phyloP scores from a whole-genome alignment of 1,284 basidiomycete genomes.

The Moesziomyces globuligerus region DNA sequence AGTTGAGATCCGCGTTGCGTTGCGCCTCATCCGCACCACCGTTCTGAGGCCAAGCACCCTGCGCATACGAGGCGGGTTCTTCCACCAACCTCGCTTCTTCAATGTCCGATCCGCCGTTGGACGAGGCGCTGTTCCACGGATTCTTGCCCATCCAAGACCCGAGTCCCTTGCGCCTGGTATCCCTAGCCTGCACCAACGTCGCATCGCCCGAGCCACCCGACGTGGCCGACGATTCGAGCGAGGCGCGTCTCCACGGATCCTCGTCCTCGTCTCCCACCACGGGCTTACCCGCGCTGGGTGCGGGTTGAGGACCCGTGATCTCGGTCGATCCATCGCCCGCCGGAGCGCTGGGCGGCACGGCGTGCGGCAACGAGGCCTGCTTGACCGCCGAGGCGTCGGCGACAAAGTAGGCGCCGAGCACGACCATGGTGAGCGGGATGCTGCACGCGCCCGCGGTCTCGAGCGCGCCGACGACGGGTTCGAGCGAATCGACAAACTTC shows the following conservation, averaged over 20 bases:
- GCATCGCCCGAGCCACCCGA: slow-evolving; percentile 38
- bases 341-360: slow-evolving; percentile 33
- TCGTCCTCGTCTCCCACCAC: slow-evolving; percentile 10
- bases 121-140: slow-evolving; percentile 46
- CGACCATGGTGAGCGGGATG: slow-evolving; percentile 86
- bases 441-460: slow-evolving; percentile 68
- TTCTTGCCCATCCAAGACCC: slow-evolving; percentile 51
- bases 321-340: slow-evolving; percentile 32
- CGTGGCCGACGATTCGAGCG: slow-evolving; percentile 21
- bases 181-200: slow-evolving; percentile 37
- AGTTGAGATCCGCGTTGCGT: slow-evolving; percentile 47
- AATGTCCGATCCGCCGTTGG: slow-evolving; percentile 29
- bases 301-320: slow-evolving; percentile 30
- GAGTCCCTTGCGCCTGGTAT: slow-evolving; percentile 25
- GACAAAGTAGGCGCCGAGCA: slow-evolving; percentile 88
- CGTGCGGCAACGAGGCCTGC: slow-evolving; percentile 19
- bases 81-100: slow-evolving; percentile 31
- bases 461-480: slow-evolving; percentile 69
- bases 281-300: slow-evolving; percentile 5
- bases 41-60: background rate
- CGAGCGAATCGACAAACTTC: slow-evolving; percentile 61
- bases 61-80: slow-evolving; percentile 20
- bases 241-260: slow-evolving; percentile 42
- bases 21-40: slow-evolving; percentile 16
- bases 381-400: slow-evolving; percentile 40